These are phyloP conservation scores for Paraurostyla sp. DNA, from an alignment of 73 alveolate genomes.

Conservation along the genomic window DNA sequence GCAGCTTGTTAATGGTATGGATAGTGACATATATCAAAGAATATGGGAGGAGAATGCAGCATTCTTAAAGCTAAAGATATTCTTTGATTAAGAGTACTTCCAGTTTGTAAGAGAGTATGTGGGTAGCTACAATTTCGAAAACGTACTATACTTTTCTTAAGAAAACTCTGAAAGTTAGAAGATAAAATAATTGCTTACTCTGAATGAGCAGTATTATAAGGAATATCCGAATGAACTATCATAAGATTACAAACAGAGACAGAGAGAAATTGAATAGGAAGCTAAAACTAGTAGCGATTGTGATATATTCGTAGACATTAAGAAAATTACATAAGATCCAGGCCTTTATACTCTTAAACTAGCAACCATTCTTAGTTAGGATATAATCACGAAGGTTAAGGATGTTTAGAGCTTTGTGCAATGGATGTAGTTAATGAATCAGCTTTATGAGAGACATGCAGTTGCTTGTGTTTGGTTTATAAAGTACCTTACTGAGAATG, in stretches of 20 bases:
- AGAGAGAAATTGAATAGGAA: conserved; percentile 52
- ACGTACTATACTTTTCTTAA: conserved; percentile 40
- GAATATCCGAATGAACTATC: not conserved
- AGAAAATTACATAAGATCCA: conserved; percentile 26
- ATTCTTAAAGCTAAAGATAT: conserved; percentile 63
- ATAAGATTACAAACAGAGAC: not conserved
- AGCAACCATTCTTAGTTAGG: conserved; percentile 52
- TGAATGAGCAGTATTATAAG: not conserved
- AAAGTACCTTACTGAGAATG: conserved; percentile 55
- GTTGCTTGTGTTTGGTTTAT: conserved; percentile 68
- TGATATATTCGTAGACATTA: not conserved
- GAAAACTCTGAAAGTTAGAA: conserved; percentile 31
- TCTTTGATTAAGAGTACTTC: conserved; percentile 73
- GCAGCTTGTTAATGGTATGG: conserved; percentile 45
- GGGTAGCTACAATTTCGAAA: conserved; percentile 52
- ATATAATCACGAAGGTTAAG: conserved; percentile 45
- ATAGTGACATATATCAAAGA: conserved; percentile 38
- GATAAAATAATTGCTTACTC: not conserved
- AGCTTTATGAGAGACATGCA: conserved; percentile 67
- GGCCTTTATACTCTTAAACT: conserved; percentile 53
- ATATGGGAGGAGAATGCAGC: conserved; percentile 74
- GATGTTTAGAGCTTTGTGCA: conserved; percentile 62
- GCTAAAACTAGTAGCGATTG: conserved; percentile 13
- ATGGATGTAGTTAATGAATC: conserved; percentile 64
- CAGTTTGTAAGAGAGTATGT: conserved; percentile 68